Conservation (phyloP, 352 stramenopile genomes). For the Phytophthora constricta region DNA sequence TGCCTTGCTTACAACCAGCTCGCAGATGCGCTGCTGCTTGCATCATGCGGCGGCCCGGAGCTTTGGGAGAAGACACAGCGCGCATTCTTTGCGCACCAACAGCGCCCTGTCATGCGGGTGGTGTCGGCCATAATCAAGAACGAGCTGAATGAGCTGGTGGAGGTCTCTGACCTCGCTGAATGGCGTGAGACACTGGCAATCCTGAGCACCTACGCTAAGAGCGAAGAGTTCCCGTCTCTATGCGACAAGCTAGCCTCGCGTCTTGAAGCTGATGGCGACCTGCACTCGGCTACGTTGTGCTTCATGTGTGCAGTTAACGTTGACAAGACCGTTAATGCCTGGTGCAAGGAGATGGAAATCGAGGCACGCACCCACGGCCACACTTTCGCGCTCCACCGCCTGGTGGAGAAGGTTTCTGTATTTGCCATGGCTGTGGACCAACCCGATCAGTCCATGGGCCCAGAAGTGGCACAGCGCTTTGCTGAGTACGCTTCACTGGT, state of each 20-base stretch:
- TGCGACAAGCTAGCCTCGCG: slow-evolving; percentile 94
- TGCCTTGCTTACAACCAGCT: slow-evolving; percentile 96
- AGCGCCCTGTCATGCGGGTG: slow-evolving; percentile 95
- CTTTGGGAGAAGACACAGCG: slow-evolving; percentile 97
- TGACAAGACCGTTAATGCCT: slow-evolving; percentile 86
- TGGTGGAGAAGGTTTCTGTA: slow-evolving; percentile 97
- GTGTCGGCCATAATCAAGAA: slow-evolving; percentile 97
- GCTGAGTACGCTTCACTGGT: slow-evolving; percentile 85
- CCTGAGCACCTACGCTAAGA: slow-evolving; percentile 97
- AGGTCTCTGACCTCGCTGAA: slow-evolving; percentile 91
- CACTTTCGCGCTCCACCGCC: slow-evolving; percentile 92
- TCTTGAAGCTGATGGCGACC: slow-evolving; percentile 92
- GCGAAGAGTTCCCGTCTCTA: slow-evolving; percentile 96
- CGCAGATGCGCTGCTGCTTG: slow-evolving; percentile 95
- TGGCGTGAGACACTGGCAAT: slow-evolving; percentile 98
- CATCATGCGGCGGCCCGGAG: slow-evolving; percentile 92
- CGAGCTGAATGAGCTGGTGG: slow-evolving; percentile 84
- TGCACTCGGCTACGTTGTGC: slow-evolving; percentile 93
- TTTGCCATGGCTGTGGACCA: slow-evolving; percentile 92
- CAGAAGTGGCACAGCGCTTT: slow-evolving; percentile 91
- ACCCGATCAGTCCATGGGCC: slow-evolving; percentile 83
- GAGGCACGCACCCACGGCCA: slow-evolving; percentile 69
- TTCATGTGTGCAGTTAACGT: slow-evolving; percentile 97
- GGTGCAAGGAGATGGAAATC: slow-evolving; percentile 91
- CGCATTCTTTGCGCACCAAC: slow-evolving; percentile 92